phyloP scores from a whole-genome alignment of 805 yeast genomes.

The Lipomyces starkeyi region DNA sequence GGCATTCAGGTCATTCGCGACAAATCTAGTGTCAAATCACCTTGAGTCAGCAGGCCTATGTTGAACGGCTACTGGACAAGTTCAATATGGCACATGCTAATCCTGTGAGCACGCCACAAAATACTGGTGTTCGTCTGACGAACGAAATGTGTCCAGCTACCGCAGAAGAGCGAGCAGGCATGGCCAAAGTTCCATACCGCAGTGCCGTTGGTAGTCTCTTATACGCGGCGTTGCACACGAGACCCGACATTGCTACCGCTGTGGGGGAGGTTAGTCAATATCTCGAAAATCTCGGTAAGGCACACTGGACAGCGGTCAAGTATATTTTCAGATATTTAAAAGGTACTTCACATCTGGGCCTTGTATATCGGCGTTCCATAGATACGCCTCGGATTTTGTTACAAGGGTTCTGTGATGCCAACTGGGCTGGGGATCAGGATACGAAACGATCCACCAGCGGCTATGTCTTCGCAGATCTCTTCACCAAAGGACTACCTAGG shows the following conservation, averaged over 20 bases:
- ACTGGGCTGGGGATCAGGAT: not conserved
- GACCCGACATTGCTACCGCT: not conserved
- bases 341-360: not conserved
- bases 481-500: too few relatives aligned
- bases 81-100: not conserved
- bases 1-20: slow-evolving; percentile 10
- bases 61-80: not conserved
- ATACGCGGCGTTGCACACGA: not conserved
- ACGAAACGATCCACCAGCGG: not conserved
- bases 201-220: not conserved
- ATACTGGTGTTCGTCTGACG: not conserved
- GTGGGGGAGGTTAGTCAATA: not conserved
- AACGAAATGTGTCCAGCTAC: not conserved
- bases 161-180: too few relatives aligned
- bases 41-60: not conserved
- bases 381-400: not conserved
- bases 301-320: not conserved
- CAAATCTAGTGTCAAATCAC: not conserved
- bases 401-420: not conserved
- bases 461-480: not conserved
- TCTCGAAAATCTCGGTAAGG: not conserved
- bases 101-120: not conserved
- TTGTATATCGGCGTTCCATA: not conserved
- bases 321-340: not conserved
- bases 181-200: not conserved